Evolutionary conservation across 192 early-diverging fungal species (phyloP).

Genomic region (Backusella tuberculispora): DNA sequence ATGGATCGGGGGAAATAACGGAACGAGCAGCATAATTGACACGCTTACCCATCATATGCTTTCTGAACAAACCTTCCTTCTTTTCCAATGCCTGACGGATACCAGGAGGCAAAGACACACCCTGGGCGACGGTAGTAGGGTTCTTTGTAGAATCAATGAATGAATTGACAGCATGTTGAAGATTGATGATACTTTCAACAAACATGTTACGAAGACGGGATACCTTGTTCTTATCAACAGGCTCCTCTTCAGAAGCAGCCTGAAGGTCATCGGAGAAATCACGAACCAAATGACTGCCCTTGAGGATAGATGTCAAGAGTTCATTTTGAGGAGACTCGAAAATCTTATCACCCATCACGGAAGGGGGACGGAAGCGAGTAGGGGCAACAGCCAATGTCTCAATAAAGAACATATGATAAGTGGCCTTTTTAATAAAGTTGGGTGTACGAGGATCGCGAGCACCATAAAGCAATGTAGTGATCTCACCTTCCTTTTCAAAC

Average conservation of each 20-base stretch:
- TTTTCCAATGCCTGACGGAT: slow-evolving; percentile 97
- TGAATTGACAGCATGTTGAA: slow-evolving; percentile 91
- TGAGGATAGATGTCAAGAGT: slow-evolving; percentile 83
- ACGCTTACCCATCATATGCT: slow-evolving; percentile 99
- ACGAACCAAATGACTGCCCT: slow-evolving; percentile 71
- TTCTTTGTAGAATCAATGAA: slow-evolving; percentile 93
- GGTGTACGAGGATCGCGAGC: slow-evolving; percentile 53
- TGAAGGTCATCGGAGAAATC: slow-evolving; percentile 51
- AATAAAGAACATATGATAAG: slow-evolving; percentile 91
- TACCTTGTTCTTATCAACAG: slow-evolving; percentile 25
- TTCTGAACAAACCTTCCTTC: slow-evolving; percentile 99
- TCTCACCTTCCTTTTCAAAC: slow-evolving; percentile 75
- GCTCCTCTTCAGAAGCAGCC: slow-evolving; percentile 23
- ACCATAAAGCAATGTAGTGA: slow-evolving; percentile 86
- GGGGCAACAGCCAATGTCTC: slow-evolving; percentile 91
- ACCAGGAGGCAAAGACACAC: slow-evolving; percentile 80
- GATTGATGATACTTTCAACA: slow-evolving; percentile 57
- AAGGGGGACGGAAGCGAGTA: slow-evolving; percentile 91
- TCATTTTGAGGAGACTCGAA: slow-evolving; percentile 98
- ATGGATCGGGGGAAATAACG: slow-evolving; percentile 97
- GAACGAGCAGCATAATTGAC: slow-evolving; percentile 98
- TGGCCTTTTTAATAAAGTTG: slow-evolving; percentile 44
- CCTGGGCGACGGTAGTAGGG: slow-evolving; percentile 60
- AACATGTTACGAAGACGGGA: slow-evolving; percentile 27
- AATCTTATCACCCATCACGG: slow-evolving; percentile 84